Percentiles rank a stretch among this genome's conserved stretches.
Conservation (phyloP, 495 filamentous ascomycete genomes). For the Penicillium pulvis region DNA sequence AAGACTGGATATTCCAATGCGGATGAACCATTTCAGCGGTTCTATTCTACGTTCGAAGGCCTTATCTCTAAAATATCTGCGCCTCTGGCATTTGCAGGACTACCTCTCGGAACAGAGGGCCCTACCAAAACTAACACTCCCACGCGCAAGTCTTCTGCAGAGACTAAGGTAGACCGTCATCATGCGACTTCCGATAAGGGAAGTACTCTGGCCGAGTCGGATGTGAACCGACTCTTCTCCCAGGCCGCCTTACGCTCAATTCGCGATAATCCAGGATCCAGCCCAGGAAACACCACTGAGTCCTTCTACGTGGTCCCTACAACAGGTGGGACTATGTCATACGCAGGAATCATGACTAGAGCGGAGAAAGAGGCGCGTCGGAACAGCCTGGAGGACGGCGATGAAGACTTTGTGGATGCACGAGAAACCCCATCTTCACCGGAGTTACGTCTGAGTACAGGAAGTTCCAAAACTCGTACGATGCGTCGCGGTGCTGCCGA, state of each 20-base stretch:
- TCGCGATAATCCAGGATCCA: slow-evolving; percentile 48
- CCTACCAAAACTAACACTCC: slow-evolving; percentile 35
- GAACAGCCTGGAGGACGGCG: slow-evolving; percentile 56
- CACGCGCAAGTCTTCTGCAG: slow-evolving; percentile 44
- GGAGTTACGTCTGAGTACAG: slow-evolving; percentile 41
- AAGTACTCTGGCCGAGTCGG: slow-evolving; percentile 58
- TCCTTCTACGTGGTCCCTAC: slow-evolving; percentile 95
- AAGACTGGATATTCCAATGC: slow-evolving; percentile 18
- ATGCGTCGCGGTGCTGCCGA: slow-evolving; percentile 27
- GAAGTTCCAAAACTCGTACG: slow-evolving; percentile 24
- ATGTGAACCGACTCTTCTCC: slow-evolving; percentile 76
- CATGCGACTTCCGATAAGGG: slow-evolving; percentile 41
- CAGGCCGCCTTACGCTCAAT: slow-evolving; percentile 75
- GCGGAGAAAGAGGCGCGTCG: slow-evolving; percentile 63
- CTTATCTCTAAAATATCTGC: slow-evolving; percentile 84
- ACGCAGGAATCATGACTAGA: slow-evolving; percentile 80
- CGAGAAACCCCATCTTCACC: slow-evolving; percentile 66
- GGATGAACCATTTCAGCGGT: slow-evolving; percentile 83
- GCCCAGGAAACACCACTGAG: slow-evolving; percentile 59
- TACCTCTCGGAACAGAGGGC: slow-evolving; percentile 69
- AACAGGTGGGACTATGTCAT: slow-evolving; percentile 83
- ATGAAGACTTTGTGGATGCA: slow-evolving; percentile 85
- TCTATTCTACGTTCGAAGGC: slow-evolving; percentile 85
- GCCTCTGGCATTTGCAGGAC: slow-evolving; percentile 86
- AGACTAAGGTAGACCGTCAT: slow-evolving; percentile 41